phyloP scores from a whole-genome alignment of 2,329 filamentous ascomycete species.

The Fusarium succisae region DNA sequence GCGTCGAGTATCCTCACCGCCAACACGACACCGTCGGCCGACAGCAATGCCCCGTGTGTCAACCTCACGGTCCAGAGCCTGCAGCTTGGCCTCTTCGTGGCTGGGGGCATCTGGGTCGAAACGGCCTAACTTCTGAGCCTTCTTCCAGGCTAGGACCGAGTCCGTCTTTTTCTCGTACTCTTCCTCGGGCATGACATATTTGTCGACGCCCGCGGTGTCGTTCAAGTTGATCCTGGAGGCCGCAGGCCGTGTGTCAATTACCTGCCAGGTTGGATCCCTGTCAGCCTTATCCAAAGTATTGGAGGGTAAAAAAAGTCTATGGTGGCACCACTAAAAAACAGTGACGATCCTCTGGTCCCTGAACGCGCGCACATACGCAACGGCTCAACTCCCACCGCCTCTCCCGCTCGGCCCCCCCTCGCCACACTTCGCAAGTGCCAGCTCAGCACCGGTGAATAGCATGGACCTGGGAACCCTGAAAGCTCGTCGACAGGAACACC shows the following conservation, averaged over 20 bases:
- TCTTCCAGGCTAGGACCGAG: conserved; percentile 95
- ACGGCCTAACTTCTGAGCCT: conserved; percentile 90
- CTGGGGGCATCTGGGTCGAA: conserved; percentile 88
- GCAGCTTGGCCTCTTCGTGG: conserved; percentile 76
- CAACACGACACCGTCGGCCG: conserved; percentile 71
- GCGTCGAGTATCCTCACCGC: conserved; percentile 73
- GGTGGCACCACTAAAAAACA: conserved; percentile 17
- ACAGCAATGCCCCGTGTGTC: conserved; percentile 71
- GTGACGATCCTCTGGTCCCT: conserved; percentile 15
- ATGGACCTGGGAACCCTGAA: conserved; percentile 17
- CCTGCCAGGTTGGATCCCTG: conserved; percentile 59
- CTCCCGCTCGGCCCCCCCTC: conserved; percentile 29
- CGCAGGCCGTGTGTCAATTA: conserved; percentile 81
- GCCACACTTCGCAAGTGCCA: conserved; percentile 21
- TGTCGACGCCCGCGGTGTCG: conserved; percentile 83
- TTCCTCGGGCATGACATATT: conserved; percentile 86
- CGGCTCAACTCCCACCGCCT: conserved; percentile 31
- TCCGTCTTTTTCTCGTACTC: conserved; percentile 89
- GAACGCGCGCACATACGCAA: not conserved
- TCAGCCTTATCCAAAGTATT: conserved; percentile 44
- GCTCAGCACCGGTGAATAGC: conserved; percentile 11
- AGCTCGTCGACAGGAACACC: conserved; percentile 1
- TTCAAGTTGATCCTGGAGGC: conserved; percentile 80
- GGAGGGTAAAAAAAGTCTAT: conserved; percentile 15
- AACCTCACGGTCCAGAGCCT: conserved; percentile 75